A percentile compares a stretch with the other conserved stretches of the same genome.
Evolutionary conservation across 1,139 yeast species (phyloP).

Genomic region (Yamadazyma diospyri): DNA sequence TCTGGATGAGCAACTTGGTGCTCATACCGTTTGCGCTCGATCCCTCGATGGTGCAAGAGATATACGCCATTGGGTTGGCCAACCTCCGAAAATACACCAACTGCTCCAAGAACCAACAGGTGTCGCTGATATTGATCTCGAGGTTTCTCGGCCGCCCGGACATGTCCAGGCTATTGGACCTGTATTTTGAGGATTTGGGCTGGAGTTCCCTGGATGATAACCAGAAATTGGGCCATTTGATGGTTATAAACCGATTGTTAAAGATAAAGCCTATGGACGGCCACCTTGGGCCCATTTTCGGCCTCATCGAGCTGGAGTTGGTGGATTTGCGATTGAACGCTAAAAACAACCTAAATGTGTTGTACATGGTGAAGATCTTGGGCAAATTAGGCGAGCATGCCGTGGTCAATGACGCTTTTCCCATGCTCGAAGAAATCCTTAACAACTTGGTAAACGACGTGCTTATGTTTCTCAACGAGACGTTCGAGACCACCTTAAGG

Average conservation of each 20-base stretch:
- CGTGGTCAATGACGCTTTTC: constrained; percentile 16
- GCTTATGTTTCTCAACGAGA: constrained; percentile 15
- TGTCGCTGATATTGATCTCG: constrained; percentile 35
- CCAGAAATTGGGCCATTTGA: constrained; percentile 32
- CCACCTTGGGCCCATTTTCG: constrained; percentile 16
- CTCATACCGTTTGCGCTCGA: constrained; percentile 68
- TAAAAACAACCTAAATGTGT: constrained; percentile 21
- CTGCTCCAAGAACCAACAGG: constrained; percentile 30
- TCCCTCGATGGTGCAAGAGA: constrained; percentile 25
- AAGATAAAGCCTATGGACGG: constrained; percentile 19
- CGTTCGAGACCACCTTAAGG: constrained; percentile 31
- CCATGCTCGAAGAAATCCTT: constrained; percentile 21
- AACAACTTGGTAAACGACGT: constrained; percentile 30
- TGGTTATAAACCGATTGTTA: constrained; percentile 36
- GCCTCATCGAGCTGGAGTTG: constrained; percentile 16
- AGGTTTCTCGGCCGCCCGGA: constrained; percentile 36
- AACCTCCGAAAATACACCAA: constrained; percentile 23
- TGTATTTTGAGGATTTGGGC: constrained; percentile 17
- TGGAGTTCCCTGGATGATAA: constrained; percentile 18
- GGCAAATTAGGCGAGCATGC: constrained; percentile 25
- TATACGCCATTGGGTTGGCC: constrained; percentile 31
- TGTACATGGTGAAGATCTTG: constrained; percentile 33
- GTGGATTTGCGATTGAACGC: constrained; percentile 9
- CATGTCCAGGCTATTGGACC: constrained; percentile 15
- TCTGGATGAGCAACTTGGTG: constrained; percentile 71